phyloP scores from a whole-genome alignment of 352 stramenopile genomes.

The Phytophthora pini region DNA sequence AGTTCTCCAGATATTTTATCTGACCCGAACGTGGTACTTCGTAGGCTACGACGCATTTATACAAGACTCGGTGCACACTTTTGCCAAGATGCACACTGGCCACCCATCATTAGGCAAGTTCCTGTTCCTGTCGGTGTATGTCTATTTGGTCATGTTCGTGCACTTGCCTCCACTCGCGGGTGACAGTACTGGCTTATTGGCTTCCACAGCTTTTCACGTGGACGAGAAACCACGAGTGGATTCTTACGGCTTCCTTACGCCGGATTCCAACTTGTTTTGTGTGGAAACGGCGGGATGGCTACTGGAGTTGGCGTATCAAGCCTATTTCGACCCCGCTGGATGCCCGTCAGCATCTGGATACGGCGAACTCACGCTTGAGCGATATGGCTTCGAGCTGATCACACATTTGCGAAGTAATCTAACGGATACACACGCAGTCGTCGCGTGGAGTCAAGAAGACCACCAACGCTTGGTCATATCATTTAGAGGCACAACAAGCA shows the following conservation, averaged over 20 bases:
- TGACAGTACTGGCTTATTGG: constrained; percentile 54
- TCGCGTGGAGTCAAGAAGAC: constrained; percentile 53
- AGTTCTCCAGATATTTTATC: constrained; percentile 67
- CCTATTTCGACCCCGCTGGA: constrained; percentile 86
- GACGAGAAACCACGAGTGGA: constrained; percentile 69
- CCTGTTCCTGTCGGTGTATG: constrained; percentile 84
- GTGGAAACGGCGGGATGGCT: constrained; percentile 87
- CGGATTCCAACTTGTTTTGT: constrained; percentile 86
- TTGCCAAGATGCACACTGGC: constrained; percentile 60
- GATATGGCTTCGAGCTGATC: constrained; percentile 86
- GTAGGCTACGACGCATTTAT: constrained; percentile 75
- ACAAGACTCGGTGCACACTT: constrained; percentile 73
- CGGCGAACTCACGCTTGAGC: constrained; percentile 73
- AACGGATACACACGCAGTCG: constrained; percentile 83
- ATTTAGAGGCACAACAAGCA: constrained; percentile 87
- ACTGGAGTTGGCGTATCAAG: constrained; percentile 85
- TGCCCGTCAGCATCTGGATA: constrained; percentile 81
- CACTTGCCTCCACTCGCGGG: constrained; percentile 70
- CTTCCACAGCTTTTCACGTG: constrained; percentile 77
- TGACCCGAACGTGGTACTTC: constrained; percentile 70
- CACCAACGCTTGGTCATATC: constrained; percentile 83
- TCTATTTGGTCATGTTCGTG: constrained; percentile 87
- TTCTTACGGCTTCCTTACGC: constrained; percentile 65
- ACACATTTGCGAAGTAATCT: constrained; percentile 73
- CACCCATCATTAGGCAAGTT: constrained; percentile 70